Evolutionary conservation across 75 land plant species (phyloP), one percentile per base, ranked within the genome.

Genomic region (Gnetum montanum): DNA sequence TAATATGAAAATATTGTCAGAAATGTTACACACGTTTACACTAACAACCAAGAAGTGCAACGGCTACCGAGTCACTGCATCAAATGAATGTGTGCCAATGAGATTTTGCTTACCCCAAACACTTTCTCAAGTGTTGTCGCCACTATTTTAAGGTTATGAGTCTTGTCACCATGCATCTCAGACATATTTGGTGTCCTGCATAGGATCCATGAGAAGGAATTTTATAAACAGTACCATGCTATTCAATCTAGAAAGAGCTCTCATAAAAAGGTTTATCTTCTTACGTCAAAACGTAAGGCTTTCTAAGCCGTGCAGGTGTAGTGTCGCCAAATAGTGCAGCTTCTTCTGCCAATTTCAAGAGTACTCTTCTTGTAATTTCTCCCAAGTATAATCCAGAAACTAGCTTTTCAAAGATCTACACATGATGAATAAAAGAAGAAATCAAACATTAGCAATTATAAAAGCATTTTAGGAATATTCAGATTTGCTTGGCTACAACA

Each of bases 321-420:
- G 29, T 52, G 20, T 67, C 75, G 12, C 88, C 88, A 73, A 86
- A 83, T 16, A 86, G 33, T 1, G 51, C 54, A 51, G 91, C 75
- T 62, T 86, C 91, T 57, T 76, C 61, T 8, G 91, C 91, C 46
- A 86, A 51, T 46, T 61, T 79, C 43, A 66, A 47, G 47, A 86
- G 30, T 31, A 86, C 73, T 66, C 84, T 66, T 13, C 91, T 62
- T 22, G 83, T 74, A 38, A 86, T 68, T 16, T 86, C 91, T 46
- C 91, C 91, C 70, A 86, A 37, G 34, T 86, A 86, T 81, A 83
- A 76, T 25, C 91, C 91, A 20, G 89, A 85, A 1, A 80, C 58
- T 51, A 86, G 52, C 70, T 86, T 86, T 55, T 86, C 88, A 76
- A 68, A 84, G 8, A 72, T 77, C 91, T 86, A 66, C 8, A 28